phyloP scores from a whole-genome alignment of 495 filamentous ascomycete species.

The Tuber magnatum region DNA sequence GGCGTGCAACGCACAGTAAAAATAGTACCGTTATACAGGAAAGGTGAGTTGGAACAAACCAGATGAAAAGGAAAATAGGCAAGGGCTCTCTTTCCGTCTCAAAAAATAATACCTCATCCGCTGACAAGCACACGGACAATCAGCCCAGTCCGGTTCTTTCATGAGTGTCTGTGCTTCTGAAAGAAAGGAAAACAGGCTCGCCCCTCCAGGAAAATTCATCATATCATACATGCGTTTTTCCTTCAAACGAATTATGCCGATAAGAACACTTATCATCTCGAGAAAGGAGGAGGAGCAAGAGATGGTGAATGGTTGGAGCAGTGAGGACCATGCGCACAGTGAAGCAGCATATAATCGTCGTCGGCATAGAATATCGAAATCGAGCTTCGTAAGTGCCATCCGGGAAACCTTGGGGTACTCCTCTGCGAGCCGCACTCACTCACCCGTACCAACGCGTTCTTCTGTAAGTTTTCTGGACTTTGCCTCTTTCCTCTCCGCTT shows the following conservation, averaged over 20 bases:
- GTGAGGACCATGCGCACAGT: conserved; percentile 12
- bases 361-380: conserved; percentile 10
- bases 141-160: neutral
- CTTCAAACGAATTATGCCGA: conserved; percentile 22
- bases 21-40: neutral
- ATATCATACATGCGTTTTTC: conserved; percentile 19
- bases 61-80: neutral
- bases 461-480: conserved; percentile 19
- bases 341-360: conserved; percentile 4
- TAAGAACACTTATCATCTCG: conserved; percentile 21
- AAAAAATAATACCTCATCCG: conserved; percentile 2
- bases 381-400: conserved; percentile 21
- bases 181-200: neutral
- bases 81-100: neutral
- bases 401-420: conserved; percentile 27
- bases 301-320: conserved; percentile 9
- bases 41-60: neutral
- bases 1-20: neutral
- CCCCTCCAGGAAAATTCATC: neutral
- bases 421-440: conserved; percentile 22
- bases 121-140: conserved; percentile 1
- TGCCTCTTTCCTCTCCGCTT: conserved; percentile 7
- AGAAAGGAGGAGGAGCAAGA: conserved; percentile 14
- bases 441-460: conserved; percentile 19
- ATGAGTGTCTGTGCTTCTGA: neutral